Base-by-base conservation (phyloP, 2,329 filamentous ascomycete species). In the Diaporthe destruens region DNA sequence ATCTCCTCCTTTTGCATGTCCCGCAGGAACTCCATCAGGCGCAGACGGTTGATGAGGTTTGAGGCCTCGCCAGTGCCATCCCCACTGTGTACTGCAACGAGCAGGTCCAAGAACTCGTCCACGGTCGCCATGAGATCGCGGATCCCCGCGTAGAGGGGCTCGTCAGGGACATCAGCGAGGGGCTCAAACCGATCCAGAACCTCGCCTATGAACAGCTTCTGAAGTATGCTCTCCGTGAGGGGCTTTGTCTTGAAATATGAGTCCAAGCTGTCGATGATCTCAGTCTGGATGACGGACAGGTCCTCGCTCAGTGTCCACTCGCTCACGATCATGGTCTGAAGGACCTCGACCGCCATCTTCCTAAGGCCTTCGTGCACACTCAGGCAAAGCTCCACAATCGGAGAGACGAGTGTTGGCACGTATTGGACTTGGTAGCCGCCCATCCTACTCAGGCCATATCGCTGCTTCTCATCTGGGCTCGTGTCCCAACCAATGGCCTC, bases 371-470 rank as follows among this genome's bases (percentile, higher is more conserved):
- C 94, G 77, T 99, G 96, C 5, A 98, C 95, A 79, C 96, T 98
- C 71, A 99, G 87, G 80, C 96, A 99, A 12, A 99, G 88, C 81
- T 97, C 94, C 32, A 98, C 93, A 66, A 98, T 96, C 0, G 95
- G 95, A 0, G 93, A 92, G 9, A 99, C 95, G 7, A 99, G 87
- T 16, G 93, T 92, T 7, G 97, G 96, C 39, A 99, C 96, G 81
- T 98, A 99, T 83, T 98, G 96, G 25, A 99, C 96, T 82, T 99
- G 96, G 79, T 98, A 99, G 1, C 96, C 96, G 72, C 96, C 97
- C 87, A 98, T 93, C 80, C 92, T 95, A 69, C 90, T 87, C 71
- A 98, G 84, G 0, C 93, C 93, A 78, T 95, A 98, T 34, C 92
- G 89, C 71, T 88, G 86, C 75, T 90, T 89, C 80, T 98, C 95